Percentiles rank a stretch among this genome's conserved stretches.
Conservation (phyloP, 345 rosid species). For the Eucalyptus camaldulensis region DNA sequence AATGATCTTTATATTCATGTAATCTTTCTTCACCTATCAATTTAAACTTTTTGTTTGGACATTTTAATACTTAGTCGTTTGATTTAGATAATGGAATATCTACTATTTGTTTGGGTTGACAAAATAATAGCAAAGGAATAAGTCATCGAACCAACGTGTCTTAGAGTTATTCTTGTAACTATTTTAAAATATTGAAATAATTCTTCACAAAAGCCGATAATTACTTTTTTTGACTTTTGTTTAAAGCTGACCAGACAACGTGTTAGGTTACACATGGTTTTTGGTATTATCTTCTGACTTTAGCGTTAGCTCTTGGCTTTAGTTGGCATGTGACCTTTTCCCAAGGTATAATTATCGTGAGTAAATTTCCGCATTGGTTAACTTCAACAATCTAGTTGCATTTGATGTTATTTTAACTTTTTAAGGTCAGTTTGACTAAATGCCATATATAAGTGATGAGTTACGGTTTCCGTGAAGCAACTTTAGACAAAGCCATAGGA, state of each 20-base stretch:
- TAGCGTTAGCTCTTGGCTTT: not conserved
- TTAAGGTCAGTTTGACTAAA: not conserved
- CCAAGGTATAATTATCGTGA: not conserved
- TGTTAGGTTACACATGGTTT: not conserved
- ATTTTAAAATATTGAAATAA: not conserved
- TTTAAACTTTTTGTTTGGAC: not conserved
- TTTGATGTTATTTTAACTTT: not conserved
- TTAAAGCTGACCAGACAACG: not conserved
- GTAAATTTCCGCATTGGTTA: not conserved
- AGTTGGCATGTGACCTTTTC: not conserved
- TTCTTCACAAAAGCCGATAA: not conserved
- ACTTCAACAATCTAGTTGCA: not conserved
- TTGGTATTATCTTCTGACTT: not conserved
- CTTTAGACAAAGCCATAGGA: not conserved
- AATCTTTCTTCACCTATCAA: too few relatives aligned
- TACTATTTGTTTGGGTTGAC: not conserved
- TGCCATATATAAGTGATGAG: not conserved
- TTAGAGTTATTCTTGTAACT: not conserved
- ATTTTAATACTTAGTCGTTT: not conserved
- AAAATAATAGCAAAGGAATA: not conserved
- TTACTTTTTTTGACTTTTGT: not conserved
- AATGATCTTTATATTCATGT: too few relatives aligned
- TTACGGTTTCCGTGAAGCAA: not conserved
- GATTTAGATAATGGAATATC: not conserved
- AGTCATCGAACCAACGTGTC: not conserved